These are phyloP conservation scores for Straminergon stramineum DNA, from an alignment of 225 moss, liverwort and hornwort genomes.

Conservation along the genomic window DNA sequence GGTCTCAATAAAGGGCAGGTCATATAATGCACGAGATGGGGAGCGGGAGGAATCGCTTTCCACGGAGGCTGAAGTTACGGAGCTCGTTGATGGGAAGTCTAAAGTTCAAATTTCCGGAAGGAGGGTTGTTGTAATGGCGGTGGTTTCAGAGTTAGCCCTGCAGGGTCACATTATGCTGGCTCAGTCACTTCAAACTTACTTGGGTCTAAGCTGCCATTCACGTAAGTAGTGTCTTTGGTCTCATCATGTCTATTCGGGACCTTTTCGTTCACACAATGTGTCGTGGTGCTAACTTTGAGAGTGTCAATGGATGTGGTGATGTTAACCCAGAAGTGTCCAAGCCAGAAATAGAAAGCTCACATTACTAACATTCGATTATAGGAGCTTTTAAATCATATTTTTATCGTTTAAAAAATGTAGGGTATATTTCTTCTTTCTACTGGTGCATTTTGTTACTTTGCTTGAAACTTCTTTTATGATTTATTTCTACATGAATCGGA, in stretches of 20 bases:
- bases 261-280: neutral
- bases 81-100: slow-evolving; percentile 23
- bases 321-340: neutral
- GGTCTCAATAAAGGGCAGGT: slow-evolving; percentile 9
- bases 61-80: neutral
- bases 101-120: slow-evolving; percentile 33
- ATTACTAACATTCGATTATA: neutral
- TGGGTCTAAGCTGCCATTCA: slow-evolving; percentile 67
- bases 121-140: slow-evolving; percentile 53
- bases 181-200: slow-evolving; percentile 60
- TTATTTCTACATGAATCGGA: neutral
- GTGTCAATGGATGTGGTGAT: neutral
- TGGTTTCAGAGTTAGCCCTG: slow-evolving; percentile 44
- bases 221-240: slow-evolving; percentile 33
- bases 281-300: neutral
- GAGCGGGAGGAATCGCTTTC: slow-evolving; percentile 1
- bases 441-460: neutral
- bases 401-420: neutral
- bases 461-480: neutral
- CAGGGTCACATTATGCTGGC: slow-evolving; percentile 87
- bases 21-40: slow-evolving; percentile 5
- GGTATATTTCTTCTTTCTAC: neutral
- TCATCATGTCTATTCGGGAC: neutral
- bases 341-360: neutral
- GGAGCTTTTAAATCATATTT: neutral